Conservation (phyloP, 2,329 filamentous ascomycete species). For the Fusarium tupiense region DNA sequence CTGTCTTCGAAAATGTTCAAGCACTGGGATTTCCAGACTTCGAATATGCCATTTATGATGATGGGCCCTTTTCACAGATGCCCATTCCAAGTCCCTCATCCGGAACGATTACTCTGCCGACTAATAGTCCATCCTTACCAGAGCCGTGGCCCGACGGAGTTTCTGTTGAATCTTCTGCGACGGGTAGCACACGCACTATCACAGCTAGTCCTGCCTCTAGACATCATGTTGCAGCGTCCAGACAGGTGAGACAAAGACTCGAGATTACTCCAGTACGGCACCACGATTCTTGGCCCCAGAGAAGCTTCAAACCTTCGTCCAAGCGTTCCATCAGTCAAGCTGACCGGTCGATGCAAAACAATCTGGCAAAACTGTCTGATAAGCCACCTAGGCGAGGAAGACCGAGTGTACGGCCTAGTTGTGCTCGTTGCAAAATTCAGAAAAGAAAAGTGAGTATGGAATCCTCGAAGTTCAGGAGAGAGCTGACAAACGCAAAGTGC, state of each 20-base stretch:
- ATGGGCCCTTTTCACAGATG: neutral
- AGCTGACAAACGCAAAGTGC: neutral
- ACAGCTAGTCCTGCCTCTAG: neutral
- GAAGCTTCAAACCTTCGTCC: rapidly evolving
- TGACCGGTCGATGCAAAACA: neutral
- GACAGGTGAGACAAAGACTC: neutral
- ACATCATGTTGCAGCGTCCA: no score
- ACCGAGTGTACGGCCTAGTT: neutral
- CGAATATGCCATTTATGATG: rapidly evolving
- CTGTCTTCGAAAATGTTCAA: neutral
- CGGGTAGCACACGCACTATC: neutral
- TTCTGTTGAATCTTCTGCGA: neutral
- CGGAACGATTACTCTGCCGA: neutral
- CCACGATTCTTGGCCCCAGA: neutral
- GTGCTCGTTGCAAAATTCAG: neutral
- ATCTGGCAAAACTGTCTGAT: rapidly evolving
- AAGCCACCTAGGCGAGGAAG: neutral
- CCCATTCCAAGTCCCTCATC: neutral
- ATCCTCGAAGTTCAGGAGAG: rapidly evolving
- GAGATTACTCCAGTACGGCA: neutral
- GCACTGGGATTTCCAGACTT: neutral
- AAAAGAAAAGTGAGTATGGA: neutral
- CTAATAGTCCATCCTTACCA: neutral
- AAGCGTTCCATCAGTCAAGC: rapidly evolving
- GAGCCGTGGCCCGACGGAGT: neutral